These are phyloP conservation scores for Eutrema heterophyllum DNA, from an alignment of 345 rosid genomes.

Conservation along the genomic window DNA sequence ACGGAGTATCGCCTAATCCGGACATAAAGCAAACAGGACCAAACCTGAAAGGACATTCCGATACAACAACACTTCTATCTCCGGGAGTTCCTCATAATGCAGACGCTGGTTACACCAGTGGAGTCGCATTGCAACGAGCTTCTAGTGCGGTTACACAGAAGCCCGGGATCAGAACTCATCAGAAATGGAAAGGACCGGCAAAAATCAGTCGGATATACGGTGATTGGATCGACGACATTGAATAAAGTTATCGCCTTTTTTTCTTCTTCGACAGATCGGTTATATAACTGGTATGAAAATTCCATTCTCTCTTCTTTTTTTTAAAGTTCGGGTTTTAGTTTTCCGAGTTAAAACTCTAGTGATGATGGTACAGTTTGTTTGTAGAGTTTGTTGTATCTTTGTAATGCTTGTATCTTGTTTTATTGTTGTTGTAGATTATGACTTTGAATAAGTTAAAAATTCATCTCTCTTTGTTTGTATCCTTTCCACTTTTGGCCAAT, in stretches of 20 bases:
- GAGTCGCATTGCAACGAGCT: slow-evolving; percentile 72
- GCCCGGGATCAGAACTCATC: slow-evolving; percentile 78
- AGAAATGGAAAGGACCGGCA: slow-evolving; percentile 97
- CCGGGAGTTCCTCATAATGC: slow-evolving; percentile 46
- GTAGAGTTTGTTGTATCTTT: slow-evolving; percentile 23
- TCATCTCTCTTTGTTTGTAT: not conserved
- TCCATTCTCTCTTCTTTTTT: not conserved
- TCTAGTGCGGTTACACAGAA: slow-evolving; percentile 58
- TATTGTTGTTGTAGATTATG: slow-evolving; percentile 28
- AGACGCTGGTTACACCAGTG: slow-evolving; percentile 49
- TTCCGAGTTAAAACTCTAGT: not conserved
- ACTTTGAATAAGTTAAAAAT: not conserved
- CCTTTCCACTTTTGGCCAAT: not conserved
- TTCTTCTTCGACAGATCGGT: not conserved
- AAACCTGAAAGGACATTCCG: slow-evolving; percentile 51
- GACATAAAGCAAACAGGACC: slow-evolving; percentile 62
- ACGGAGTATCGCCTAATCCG: slow-evolving; percentile 43
- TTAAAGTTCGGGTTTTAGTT: no score
- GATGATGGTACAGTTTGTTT: slow-evolving; percentile 22
- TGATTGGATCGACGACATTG: slow-evolving; percentile 94
- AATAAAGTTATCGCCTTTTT: slow-evolving; percentile 32
- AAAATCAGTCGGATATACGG: slow-evolving; percentile 97
- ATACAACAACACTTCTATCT: slow-evolving; percentile 38
- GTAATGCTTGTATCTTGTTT: slow-evolving; percentile 16
- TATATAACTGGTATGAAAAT: not conserved